Base-by-base conservation (phyloP, 257 asterid genomes). In the Avicennia marina region DNA sequence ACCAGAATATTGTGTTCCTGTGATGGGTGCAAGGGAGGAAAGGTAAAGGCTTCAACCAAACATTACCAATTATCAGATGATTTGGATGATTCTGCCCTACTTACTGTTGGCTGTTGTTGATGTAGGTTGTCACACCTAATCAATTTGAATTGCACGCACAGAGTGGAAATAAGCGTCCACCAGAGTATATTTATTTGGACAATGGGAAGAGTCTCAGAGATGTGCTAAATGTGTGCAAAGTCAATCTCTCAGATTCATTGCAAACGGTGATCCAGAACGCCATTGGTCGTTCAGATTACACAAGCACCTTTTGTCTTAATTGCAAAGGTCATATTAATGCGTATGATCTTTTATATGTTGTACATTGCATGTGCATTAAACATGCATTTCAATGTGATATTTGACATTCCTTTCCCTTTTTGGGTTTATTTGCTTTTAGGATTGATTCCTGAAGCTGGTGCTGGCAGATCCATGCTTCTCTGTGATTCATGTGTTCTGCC, bases 91-190 rank as follows among this genome's bases (percentile, higher is more conserved):
- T 60, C 46, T 36, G 11, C 47, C 59, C 7, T 58, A 32, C 55
- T 77, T 40, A 64, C 67, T 46, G 52, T 51, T 58, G 43, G 18
- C 65, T 74, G 11, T 60, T 54, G 62, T 53, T 26, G 24, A 36
- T 77, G 62, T 63, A 93, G 98, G 83, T 78, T 55, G 71, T 89
- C 63, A 80, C 89, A 10, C 97, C 97, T n/a, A 76, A 75, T 64
- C 78, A 76, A 48, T 93, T 89, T 67, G 98, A 93, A 63, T 24
- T 75, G 57, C 98, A 90, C 58, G 96, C 98, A 1, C 75, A 66
- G 41, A 85, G 98, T 71, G 70, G 75, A 48, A 81, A 81, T 75
- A 90, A 81, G 68, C 85, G 86, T 19, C 95, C 96, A 39, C 79
- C 94, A 17, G 96, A 90, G 33, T 85, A 79, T 58, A 83, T 85